Base-by-base conservation (phyloP, 2,329 filamentous ascomycete genomes). In the Cordyceps cateniannulata region DNA sequence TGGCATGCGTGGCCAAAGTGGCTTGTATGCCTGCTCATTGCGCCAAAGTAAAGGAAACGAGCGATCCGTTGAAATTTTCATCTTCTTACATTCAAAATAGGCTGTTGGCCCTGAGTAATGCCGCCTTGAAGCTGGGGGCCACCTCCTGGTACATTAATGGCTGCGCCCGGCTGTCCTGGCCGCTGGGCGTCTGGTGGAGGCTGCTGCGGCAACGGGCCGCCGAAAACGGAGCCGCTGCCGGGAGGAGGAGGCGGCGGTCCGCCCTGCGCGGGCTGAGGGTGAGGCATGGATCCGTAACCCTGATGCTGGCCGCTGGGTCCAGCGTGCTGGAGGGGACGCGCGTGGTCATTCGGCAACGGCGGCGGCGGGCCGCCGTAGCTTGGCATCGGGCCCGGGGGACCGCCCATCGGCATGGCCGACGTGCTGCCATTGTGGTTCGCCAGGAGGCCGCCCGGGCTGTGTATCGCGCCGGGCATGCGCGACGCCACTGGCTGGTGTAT, bases 401-500 rank as follows among this genome's bases (percentile, higher is more conserved):
- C 81, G 62, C 81, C 80, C 48, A 83, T 73, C 52, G 81, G 75
- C 52, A 81, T 81, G 42, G 80, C 73, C 29, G 82, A 79, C 42
- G 79, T 77, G 38, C 82, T 82, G 38, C 83, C 81, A 57, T 86
- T 85, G 67, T 91, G 85, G 66, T 87, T 91, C 9, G 88, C 85
- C 44, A 98, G 84, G 40, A 98, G 81, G 9, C 93, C 93, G 66
- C 95, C 93, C 1, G 93, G 93, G 50, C 92, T 96, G 71, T 96
- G 93, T 61, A 97, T 96, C 57, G 91, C 89, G 65, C 87, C 89
- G 61, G 88, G 77, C 64, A 91, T 80, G 75, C 93, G 81, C 70
- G 92, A 86, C 64, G 93, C 93, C 62, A 97, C 92, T 5, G 93
- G 93, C 73, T 98, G 93, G 75, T 98, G 93, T 68, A 98, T 88